These are phyloP conservation scores for Dichotomopilus funicola DNA, from an alignment of 2,329 filamentous ascomycete genomes.

Conservation along the genomic window DNA sequence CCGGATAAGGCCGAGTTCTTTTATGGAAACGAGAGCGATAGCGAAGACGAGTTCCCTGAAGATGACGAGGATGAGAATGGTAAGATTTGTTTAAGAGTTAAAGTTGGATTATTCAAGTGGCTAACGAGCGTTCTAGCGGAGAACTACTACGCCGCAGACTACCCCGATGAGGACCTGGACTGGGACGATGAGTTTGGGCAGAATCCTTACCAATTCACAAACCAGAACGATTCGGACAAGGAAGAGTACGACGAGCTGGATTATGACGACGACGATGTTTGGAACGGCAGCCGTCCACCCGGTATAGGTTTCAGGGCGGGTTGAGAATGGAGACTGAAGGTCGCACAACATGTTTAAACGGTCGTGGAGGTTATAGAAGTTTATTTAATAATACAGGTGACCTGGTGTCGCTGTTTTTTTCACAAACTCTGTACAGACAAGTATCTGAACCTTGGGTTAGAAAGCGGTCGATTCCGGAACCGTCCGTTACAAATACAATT, in stretches of 20 bases:
- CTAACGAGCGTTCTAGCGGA: constrained; percentile 48
- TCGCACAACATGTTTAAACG: too few relatives aligned
- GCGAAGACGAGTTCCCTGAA: constrained; percentile 50
- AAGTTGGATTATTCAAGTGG: neutral
- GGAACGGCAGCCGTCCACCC: neutral
- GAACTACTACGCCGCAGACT: constrained; percentile 72
- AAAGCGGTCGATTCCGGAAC: too few relatives aligned
- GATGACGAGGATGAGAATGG: constrained; percentile 62
- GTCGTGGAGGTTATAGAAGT: too few relatives aligned
- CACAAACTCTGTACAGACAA: too few relatives aligned
- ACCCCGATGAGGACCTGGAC: constrained; percentile 71
- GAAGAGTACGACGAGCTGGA: constrained; percentile 43
- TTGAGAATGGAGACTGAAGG: neutral
- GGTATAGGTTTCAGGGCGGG: neutral
- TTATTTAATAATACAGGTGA: too few relatives aligned
- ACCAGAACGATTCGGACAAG: constrained; percentile 46
- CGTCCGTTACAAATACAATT: too few relatives aligned
- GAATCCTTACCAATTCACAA: constrained; percentile 50
- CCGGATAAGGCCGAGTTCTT: constrained; percentile 52
- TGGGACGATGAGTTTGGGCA: constrained; percentile 60
- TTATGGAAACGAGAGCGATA: constrained; percentile 55
- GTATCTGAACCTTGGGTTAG: too few relatives aligned
- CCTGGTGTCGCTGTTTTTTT: too few relatives aligned
- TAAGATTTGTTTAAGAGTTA: constrained; percentile 28
- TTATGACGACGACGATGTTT: constrained; percentile 10